These are phyloP conservation scores for Papiliotrema terrestris DNA, from an alignment of 1,284 basidiomycete species.

Conservation along the genomic window DNA sequence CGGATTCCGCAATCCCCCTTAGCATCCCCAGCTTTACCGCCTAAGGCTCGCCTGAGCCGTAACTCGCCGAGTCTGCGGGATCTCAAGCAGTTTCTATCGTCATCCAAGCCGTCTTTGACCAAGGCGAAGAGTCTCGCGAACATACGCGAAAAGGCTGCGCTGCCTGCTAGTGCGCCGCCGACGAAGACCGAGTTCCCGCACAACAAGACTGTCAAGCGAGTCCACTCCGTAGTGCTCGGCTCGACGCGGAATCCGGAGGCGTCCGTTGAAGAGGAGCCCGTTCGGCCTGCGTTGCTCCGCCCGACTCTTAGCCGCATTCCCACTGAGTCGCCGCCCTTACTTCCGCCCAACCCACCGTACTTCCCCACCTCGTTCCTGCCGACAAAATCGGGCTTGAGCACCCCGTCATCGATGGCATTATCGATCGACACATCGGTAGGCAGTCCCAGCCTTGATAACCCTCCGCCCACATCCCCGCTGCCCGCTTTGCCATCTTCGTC, in stretches of 20 bases:
- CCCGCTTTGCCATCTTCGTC: slow-evolving; percentile 7
- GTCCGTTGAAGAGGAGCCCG: background rate
- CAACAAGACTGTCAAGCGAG: slow-evolving; percentile 13
- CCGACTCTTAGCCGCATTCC: slow-evolving; percentile 17
- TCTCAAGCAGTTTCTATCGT: slow-evolving; percentile 24
- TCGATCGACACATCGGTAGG: background rate
- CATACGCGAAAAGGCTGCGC: slow-evolving; percentile 9
- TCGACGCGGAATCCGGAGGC: background rate
- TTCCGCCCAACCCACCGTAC: slow-evolving; percentile 35
- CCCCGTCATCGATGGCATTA: background rate
- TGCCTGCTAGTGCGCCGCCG: slow-evolving; percentile 12
- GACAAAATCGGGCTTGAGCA: slow-evolving; percentile 8
- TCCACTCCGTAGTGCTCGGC: slow-evolving; percentile 8
- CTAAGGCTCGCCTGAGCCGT: slow-evolving; percentile 8
- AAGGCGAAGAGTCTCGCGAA: slow-evolving; percentile 36
- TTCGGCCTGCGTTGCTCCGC: background rate
- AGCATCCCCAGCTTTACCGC: background rate
- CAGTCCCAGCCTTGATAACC: background rate
- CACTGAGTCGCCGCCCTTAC: slow-evolving; percentile 21
- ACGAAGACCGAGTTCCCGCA: slow-evolving; percentile 9
- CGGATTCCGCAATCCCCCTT: slow-evolving; percentile 3
- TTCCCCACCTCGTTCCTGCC: slow-evolving; percentile 12
- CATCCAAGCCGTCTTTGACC: slow-evolving; percentile 16
- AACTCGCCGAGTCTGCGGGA: slow-evolving; percentile 32
- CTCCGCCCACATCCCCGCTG: slow-evolving; percentile 16